Base-by-base conservation (phyloP, 2,329 filamentous ascomycete species). In the Colletotrichum theobromicola region DNA sequence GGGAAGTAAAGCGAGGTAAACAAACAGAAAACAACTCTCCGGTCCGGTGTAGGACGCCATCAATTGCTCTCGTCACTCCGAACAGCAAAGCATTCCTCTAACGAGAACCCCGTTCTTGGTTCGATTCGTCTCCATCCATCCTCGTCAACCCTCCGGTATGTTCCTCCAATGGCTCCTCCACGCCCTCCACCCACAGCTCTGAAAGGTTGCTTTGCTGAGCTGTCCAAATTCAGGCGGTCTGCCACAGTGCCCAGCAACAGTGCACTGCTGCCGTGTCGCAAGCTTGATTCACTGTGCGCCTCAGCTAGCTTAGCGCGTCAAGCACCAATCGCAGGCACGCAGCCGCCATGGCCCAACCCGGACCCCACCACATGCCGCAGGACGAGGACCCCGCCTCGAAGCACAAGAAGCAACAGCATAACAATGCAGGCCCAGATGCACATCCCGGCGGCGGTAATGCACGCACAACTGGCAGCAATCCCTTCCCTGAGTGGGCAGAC, bases 371-470 rank as follows among this genome's bases (percentile, higher is more conserved):
- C 67, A n/a, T 53, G 28, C 18, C 67, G 53, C 61, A 75, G 69
- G 78, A 74, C 70, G 75, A 80, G 72, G 78, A 82, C 82, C 82
- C 82, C 82, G 82, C 83, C 80, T 78, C 78, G 65, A 78, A 42
- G 58, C 76, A 76, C 72, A 76, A 75, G 61, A 73, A 77, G 73
- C 72, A 58, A 60, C 76, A 76, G 72, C 65, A 75, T 16, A 76
- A 72, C 72, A 64, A 68, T 76, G 65, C 65, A 26, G 67, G 24
- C 30, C n/a, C 69, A 30, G 50, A 66, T 60, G 57, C 62, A 46
- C 15, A 9, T 34, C 50, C 50, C 32, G 24, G 55, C 24, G 34
- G 35, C 30, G 18, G 55, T 55, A 69, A 53, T 37, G 67, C 74
- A 58, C n/a, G 65, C 65, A 58, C 65, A 42, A 65, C 21, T n/a